Percentiles rank a stretch among this genome's conserved stretches.
phyloP scores from a whole-genome alignment of 2,329 filamentous ascomycete genomes.

The Aspergillus uvarum region DNA sequence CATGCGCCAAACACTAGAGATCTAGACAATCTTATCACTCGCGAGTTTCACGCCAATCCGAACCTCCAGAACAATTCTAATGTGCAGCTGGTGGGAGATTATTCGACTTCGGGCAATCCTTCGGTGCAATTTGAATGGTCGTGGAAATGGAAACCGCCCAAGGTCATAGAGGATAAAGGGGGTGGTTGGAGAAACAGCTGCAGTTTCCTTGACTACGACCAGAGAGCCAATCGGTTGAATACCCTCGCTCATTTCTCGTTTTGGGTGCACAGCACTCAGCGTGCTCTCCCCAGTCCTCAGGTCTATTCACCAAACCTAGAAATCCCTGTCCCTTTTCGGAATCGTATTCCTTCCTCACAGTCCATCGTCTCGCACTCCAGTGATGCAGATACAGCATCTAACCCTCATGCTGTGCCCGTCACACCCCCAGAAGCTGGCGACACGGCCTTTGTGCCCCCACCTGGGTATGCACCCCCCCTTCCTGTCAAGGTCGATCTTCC shows the following conservation, averaged over 20 bases:
- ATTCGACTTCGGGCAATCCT: conserved; percentile 74
- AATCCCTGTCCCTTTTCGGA: conserved; percentile 69
- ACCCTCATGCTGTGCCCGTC: conserved; percentile 26
- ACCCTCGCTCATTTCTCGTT: conserved; percentile 92
- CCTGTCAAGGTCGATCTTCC: conserved; percentile 81
- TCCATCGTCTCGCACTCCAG: conserved; percentile 82
- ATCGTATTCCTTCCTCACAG: conserved; percentile 81
- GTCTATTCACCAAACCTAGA: conserved; percentile 73
- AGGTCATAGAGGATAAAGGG: conserved; percentile 73
- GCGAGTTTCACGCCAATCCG: conserved; percentile 94
- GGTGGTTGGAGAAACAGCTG: conserved; percentile 96
- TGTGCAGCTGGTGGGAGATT: conserved; percentile 92
- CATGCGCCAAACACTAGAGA: conserved; percentile 83
- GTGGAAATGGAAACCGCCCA: conserved; percentile 96
- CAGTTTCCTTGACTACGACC: conserved; percentile 97
- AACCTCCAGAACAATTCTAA: conserved; percentile 97
- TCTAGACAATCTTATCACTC: conserved; percentile 87
- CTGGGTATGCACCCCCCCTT: conserved; percentile 30
- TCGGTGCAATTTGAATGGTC: conserved; percentile 91
- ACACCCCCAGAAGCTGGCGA: conserved; percentile 35
- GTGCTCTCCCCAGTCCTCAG: conserved; percentile 51
- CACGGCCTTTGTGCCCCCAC: conserved; percentile 21
- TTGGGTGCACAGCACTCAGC: conserved; percentile 74
- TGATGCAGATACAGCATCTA: conserved; percentile 58
- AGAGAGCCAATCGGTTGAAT: conserved; percentile 82